A percentile compares a stretch with the other conserved stretches of the same genome.
Conservation (phyloP, 805 yeast genomes). For the Blastobotrys muscicola region DNA sequence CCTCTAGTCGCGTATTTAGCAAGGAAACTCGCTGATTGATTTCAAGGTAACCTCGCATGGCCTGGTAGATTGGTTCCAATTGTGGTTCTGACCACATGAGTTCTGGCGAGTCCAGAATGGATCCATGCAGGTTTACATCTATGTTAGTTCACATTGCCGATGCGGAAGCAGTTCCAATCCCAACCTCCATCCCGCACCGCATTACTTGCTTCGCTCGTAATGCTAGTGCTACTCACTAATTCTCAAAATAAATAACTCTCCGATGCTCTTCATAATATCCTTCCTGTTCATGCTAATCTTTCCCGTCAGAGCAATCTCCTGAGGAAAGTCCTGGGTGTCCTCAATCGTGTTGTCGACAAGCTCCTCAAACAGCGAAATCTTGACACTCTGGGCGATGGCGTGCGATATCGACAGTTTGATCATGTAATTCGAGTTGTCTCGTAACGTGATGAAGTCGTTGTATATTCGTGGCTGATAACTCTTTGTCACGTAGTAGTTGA, state of each 20-base stretch:
- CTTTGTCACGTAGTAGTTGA: constrained; percentile 88
- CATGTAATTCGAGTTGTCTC: constrained; percentile 89
- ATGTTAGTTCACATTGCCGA: background rate
- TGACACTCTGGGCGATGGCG: constrained; percentile 92
- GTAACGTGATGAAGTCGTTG: constrained; percentile 86
- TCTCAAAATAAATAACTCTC: constrained; percentile 79
- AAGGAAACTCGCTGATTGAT: constrained; percentile 89
- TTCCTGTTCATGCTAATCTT: constrained; percentile 90
- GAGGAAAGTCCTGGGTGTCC: constrained; percentile 95
- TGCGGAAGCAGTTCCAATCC: background rate
- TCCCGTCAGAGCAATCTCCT: constrained; percentile 89
- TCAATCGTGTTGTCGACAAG: constrained; percentile 94
- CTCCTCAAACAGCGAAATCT: constrained; percentile 91
- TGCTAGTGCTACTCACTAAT: constrained; percentile 15
- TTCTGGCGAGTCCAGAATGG: constrained; percentile 90
- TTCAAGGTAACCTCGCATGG: constrained; percentile 90
- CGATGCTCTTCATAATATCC: constrained; percentile 95
- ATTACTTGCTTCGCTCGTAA: no score
- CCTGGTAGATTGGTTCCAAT: constrained; percentile 93
- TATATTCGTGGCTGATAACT: constrained; percentile 94
- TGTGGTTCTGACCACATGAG: constrained; percentile 99
- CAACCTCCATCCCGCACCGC: no score
- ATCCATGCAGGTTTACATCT: constrained; percentile 35
- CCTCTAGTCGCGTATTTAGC: constrained; percentile 86
- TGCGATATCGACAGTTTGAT: constrained; percentile 86